These are phyloP conservation scores for Calonectria fujianensis DNA, from an alignment of 2,329 filamentous ascomycete species.

Conservation along the genomic window DNA sequence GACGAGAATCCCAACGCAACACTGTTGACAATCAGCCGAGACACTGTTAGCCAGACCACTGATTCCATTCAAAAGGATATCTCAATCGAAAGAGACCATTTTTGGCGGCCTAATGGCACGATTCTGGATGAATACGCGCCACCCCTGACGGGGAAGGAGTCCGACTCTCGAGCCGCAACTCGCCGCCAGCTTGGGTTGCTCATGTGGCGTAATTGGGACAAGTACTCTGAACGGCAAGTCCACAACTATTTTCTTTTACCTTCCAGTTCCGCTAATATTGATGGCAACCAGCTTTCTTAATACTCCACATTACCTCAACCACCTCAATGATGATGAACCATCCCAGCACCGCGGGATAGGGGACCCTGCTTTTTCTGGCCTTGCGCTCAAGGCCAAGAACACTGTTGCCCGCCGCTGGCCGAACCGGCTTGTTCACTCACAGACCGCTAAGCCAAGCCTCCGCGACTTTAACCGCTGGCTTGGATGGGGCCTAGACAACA, in stretches of 20 bases:
- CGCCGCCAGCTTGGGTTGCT: conserved; percentile 50
- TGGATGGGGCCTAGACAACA: conserved; percentile 46
- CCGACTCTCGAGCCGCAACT: background rate
- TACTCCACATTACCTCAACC: conserved; percentile 23
- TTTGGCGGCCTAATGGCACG: conserved; percentile 13
- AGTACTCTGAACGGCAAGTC: conserved; percentile 47
- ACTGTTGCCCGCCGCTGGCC: conserved; percentile 50
- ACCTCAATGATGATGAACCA: background rate
- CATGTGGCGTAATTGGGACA: conserved; percentile 54
- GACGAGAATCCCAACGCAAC: conserved; percentile 54
- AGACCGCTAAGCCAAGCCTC: conserved; percentile 27
- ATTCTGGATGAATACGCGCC: conserved; percentile 49
- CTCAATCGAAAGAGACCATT: conserved; percentile 31
- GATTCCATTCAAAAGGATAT: conserved; percentile 8
- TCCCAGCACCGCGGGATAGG: background rate
- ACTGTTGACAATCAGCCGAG: conserved; percentile 45
- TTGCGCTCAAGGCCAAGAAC: conserved; percentile 47
- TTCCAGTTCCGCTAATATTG: background rate
- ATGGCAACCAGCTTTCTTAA: conserved; percentile 38
- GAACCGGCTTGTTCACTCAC: conserved; percentile 9
- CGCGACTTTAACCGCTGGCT: conserved; percentile 50
- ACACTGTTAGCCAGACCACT: conserved; percentile 30
- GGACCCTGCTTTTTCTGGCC: conserved; percentile 43
- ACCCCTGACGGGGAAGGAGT: conserved; percentile 1
- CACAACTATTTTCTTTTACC: background rate